Conservation (phyloP, 768 basidiomycete species). For the Pleurotus eryngii region DNA sequence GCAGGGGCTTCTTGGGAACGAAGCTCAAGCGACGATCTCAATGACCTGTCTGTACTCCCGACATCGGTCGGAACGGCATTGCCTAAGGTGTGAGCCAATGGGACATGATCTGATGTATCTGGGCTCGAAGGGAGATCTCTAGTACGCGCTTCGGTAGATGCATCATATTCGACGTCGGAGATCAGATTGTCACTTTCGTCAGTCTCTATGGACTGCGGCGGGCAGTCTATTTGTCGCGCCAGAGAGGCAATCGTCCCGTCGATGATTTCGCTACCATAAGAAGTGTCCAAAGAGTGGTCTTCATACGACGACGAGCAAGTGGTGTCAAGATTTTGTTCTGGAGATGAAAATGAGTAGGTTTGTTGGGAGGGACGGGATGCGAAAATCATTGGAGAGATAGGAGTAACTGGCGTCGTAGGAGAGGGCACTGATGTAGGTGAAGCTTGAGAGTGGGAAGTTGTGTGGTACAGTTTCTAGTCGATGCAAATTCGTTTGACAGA, state of each 20-base stretch:
- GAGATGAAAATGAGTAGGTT: conserved; percentile 11
- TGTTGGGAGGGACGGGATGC: conserved; percentile 23
- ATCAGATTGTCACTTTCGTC: conserved; percentile 1
- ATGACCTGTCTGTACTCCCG: conserved; percentile 7
- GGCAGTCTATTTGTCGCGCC: not conserved
- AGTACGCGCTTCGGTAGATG: not conserved
- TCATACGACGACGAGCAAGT: conserved; percentile 16
- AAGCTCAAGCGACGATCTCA: conserved; percentile 11
- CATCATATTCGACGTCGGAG: not conserved
- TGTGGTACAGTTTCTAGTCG: not conserved
- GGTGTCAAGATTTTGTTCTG: conserved; percentile 10
- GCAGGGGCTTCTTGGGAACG: not conserved
- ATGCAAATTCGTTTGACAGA: too few relatives aligned
- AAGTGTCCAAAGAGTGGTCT: conserved; percentile 24
- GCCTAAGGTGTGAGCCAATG: not conserved
- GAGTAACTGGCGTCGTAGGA: conserved; percentile 3
- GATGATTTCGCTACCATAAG: conserved; percentile 17
- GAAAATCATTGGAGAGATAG: conserved; percentile 20
- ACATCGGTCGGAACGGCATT: not conserved
- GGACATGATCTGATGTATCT: too few relatives aligned
- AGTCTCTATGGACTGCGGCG: conserved; percentile 2
- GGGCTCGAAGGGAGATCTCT: not conserved
- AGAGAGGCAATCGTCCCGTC: conserved; percentile 5
- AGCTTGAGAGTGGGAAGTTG: not conserved
- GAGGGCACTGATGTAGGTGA: conserved; percentile 4